Percentiles rank a stretch among this genome's conserved stretches.
phyloP scores from a whole-genome alignment of 345 rosid species.

The Ailanthus altissimus region DNA sequence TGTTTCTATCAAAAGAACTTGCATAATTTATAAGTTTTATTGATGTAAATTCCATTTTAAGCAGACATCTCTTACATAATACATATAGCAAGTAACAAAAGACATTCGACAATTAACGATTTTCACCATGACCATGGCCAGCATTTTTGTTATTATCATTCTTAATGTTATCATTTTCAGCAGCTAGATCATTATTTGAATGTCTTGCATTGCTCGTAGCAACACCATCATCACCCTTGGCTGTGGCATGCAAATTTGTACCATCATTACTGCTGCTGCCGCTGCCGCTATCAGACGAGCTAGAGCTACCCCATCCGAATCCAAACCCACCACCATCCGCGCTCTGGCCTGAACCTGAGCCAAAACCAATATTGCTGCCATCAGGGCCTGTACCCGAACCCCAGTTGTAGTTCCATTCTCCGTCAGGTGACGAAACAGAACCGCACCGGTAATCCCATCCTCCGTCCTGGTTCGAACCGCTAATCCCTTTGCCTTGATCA shows the following conservation, averaged over 20 bases:
- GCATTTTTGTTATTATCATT: no score
- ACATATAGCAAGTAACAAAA: no score
- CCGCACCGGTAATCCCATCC: slow-evolving; percentile 4
- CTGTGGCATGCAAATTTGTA: neutral
- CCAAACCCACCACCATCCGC: slow-evolving; percentile 11
- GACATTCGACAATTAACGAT: no score
- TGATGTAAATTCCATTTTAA: no score
- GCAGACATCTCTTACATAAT: no score
- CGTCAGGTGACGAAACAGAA: slow-evolving; percentile 13
- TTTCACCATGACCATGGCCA: no score
- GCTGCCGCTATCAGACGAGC: neutral
- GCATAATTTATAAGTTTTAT: no score
- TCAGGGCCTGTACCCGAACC: slow-evolving; percentile 22
- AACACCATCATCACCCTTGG: neutral
- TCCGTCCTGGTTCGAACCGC: neutral
- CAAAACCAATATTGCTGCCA: slow-evolving; percentile 8
- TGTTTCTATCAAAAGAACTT: no score
- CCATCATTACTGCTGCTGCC: neutral
- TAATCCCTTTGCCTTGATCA: no score
- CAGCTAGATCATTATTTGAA: no score
- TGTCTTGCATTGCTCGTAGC: no score
- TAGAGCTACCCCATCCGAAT: slow-evolving; percentile 21
- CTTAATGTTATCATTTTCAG: no score
- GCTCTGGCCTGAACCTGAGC: neutral
- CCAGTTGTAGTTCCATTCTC: slow-evolving; percentile 22